phyloP scores from a whole-genome alignment of 169 alveolate genomes.

The Sarcocystis neurona region DNA sequence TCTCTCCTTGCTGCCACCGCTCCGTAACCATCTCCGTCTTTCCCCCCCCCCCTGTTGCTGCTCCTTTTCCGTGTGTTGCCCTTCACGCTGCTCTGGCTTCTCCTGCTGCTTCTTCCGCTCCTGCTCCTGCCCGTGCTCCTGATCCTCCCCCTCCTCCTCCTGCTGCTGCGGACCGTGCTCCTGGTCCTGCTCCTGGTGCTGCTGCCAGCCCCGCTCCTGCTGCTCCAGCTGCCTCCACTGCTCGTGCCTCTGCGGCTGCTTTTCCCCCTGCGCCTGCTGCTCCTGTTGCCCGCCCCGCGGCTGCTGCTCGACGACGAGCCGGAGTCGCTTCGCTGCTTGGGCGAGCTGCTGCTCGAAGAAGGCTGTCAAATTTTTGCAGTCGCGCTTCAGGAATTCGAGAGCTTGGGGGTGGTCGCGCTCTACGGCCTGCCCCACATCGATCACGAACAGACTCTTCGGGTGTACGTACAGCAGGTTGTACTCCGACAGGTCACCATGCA shows the following conservation, averaged over 20 bases:
- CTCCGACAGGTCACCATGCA: conserved; percentile 99
- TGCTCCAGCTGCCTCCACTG: conserved; percentile 32
- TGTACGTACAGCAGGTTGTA: conserved; percentile 93
- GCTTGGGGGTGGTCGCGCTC: conserved; percentile 99
- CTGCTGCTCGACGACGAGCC: neutral
- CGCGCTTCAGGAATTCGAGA: conserved; percentile 96
- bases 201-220: conserved; percentile 4
- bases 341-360: conserved; percentile 86
- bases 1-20: too few species aligned
- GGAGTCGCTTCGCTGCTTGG: neutral
- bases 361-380: conserved; percentile 92
- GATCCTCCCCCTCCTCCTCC: conserved; percentile 6
- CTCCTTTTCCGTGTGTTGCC: neutral
- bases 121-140: neutral
- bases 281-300: neutral
- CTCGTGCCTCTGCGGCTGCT: neutral
- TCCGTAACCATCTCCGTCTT: neutral
- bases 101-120: neutral
- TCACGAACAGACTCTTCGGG: conserved; percentile 86
- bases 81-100: neutral
- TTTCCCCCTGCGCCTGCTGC: neutral
- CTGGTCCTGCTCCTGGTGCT: conserved; percentile 26
- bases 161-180: conserved; percentile 1
- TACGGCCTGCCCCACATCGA: conserved; percentile 98
- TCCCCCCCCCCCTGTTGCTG: neutral